Evolutionary conservation across 768 basidiomycete species (phyloP).

Genomic region (Boletus tomentosulus): DNA sequence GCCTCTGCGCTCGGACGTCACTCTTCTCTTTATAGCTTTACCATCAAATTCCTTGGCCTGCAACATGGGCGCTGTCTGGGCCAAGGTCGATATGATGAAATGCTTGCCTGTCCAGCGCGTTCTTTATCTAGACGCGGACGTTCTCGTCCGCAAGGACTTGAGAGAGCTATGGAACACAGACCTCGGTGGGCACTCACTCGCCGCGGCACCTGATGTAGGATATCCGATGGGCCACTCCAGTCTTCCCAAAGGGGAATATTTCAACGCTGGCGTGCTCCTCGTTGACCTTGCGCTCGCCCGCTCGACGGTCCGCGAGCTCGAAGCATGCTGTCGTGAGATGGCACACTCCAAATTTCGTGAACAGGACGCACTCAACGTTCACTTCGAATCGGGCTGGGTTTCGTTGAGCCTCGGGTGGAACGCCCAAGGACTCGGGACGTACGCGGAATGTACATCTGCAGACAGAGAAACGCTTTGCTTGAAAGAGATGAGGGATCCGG

Average conservation of each 20-base stretch:
- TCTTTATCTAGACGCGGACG: conserved; percentile 52
- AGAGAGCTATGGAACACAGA: conserved; percentile 43
- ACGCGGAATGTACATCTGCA: conserved; percentile 33
- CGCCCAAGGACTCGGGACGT: conserved; percentile 55
- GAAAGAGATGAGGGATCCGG: conserved; percentile 36
- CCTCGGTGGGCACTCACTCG: conserved; percentile 39
- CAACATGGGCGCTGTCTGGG: conserved; percentile 39
- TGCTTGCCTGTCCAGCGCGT: conserved; percentile 47
- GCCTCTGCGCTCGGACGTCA: conserved; percentile 27
- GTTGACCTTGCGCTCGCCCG: conserved; percentile 44
- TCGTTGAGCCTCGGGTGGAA: conserved; percentile 46
- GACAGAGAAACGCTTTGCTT: conserved; percentile 36
- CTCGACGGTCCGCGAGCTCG: conserved; percentile 22
- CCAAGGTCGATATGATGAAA: conserved; percentile 45
- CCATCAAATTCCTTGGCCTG: conserved; percentile 28
- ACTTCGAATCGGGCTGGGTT: conserved; percentile 44
- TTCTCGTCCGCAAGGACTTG: conserved; percentile 41
- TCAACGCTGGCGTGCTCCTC: conserved; percentile 55
- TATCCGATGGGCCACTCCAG: conserved; percentile 43
- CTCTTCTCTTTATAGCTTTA: conserved; percentile 41
- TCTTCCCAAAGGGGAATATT: conserved; percentile 36
- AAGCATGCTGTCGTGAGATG: conserved; percentile 24
- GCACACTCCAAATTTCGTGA: conserved; percentile 35
- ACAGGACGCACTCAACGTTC: conserved; percentile 49
- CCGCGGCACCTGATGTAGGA: conserved; percentile 47